Percentiles rank a stretch among this genome's conserved stretches.
These are phyloP conservation scores for Pulchroboletus neoregius DNA, from an alignment of 1,284 basidiomycete species.

Conservation along the genomic window DNA sequence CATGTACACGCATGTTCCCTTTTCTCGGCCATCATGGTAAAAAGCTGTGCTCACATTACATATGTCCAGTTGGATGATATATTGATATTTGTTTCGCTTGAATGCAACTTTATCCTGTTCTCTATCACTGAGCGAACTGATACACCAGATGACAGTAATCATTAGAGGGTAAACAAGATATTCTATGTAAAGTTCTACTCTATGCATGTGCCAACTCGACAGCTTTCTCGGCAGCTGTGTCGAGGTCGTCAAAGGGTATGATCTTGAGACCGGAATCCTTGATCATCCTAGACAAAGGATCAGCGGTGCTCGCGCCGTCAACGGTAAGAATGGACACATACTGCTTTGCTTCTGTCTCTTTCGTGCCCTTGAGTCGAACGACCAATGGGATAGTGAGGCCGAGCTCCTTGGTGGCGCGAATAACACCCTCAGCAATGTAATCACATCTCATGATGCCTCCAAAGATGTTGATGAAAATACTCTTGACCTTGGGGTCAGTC, in stretches of 20 bases:
- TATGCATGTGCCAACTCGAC: slow-evolving; percentile 61
- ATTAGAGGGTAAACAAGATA: slow-evolving; percentile 22
- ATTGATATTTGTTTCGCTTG: slow-evolving; percentile 31
- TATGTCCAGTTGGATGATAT: slow-evolving; percentile 31
- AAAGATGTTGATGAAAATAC: slow-evolving; percentile 99
- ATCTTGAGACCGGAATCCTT: slow-evolving; percentile 90
- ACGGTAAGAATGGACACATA: slow-evolving; percentile 39
- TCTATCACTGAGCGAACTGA: slow-evolving; percentile 10
- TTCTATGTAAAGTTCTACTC: slow-evolving; percentile 18
- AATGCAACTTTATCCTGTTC: slow-evolving; percentile 32
- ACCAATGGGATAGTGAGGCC: slow-evolving; percentile 83
- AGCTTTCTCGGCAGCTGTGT: slow-evolving; percentile 83
- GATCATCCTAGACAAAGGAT: slow-evolving; percentile 67
- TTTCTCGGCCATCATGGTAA: slow-evolving; percentile 42
- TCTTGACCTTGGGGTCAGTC: slow-evolving; percentile 89
- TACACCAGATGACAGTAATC: slow-evolving; percentile 2
- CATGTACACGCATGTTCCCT: slow-evolving; percentile 32
- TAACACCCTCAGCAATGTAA: slow-evolving; percentile 95
- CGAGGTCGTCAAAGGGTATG: slow-evolving; percentile 81
- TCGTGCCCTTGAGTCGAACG: slow-evolving; percentile 95
- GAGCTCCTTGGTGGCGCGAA: slow-evolving; percentile 94
- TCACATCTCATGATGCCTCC: slow-evolving; percentile 99
- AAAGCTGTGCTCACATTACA: slow-evolving; percentile 21
- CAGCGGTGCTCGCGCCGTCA: background rate
- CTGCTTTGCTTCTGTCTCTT: slow-evolving; percentile 94